Base-by-base conservation (phyloP, 179 eudicot species). In the Carnegiea gigantea region DNA sequence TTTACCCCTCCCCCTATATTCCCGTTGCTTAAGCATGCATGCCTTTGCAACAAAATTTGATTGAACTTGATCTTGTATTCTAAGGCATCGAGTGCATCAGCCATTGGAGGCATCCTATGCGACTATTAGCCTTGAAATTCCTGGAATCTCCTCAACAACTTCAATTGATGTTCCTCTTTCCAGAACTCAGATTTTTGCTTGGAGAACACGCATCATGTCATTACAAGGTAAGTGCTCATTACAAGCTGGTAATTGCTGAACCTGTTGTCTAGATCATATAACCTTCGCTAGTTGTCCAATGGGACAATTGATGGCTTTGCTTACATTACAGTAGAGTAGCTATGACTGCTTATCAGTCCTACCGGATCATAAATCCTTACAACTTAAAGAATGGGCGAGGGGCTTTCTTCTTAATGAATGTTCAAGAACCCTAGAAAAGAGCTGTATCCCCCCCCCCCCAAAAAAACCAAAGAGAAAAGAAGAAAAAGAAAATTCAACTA, bases 201-300 rank as follows among this genome's bases (percentile, higher is more conserved):
- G 98, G 98, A 93, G 98, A 86, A 88, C 98, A 57, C 94, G 98
- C 78, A 88, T 95, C 71, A 83, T 84, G 68, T 95, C 98, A 76
- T 77, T 77, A 73, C 90, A 84, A 89, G 97, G 99, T 97, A 71
- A 79, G 81, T 40, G 60, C 77, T 71, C 68, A 30, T 36, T 70
- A 18, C 46, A 70, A 36, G 21, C 0, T 70, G 0, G 5, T 36
- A 74, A 79, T 79, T 44, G 64, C 72, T 71, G 57, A 59, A 77
- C 76, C 12, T 70, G 7, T 53, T 68, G 30, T 24, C 70, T 23
- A 38, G 36, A n/a, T 36, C 24, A 40, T 65, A 14, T 44, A 20
- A 60, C 51, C 65, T 1, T 26, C 2, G 75, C 57, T 67, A 24
- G 18, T 74, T 46, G 77, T 30, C 44, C 33, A 14, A n/a, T n/a